Evolutionary conservation across 2,329 filamentous ascomycete species (phyloP).

Genomic region (Claviceps spartinae): DNA sequence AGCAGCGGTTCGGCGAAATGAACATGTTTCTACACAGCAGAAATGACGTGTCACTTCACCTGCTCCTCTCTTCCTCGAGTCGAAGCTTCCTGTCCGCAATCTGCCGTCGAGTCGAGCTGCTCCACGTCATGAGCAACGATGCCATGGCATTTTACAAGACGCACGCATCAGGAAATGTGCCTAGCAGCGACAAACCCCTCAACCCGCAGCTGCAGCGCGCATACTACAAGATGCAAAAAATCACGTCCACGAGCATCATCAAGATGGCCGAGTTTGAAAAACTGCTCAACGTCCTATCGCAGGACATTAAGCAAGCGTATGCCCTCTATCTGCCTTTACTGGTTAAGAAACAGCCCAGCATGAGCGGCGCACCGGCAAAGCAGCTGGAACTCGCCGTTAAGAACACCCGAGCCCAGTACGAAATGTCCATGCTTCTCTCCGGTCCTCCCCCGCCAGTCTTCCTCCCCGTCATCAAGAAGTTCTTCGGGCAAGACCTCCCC

Average conservation of each 20-base stretch:
- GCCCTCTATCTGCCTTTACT: slow-evolving; percentile 29
- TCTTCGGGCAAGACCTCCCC: slow-evolving; percentile 46
- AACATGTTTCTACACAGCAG: slow-evolving; percentile 36
- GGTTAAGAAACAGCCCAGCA: slow-evolving; percentile 31
- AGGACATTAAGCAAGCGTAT: slow-evolving; percentile 39
- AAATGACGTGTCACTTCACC: slow-evolving; percentile 45
- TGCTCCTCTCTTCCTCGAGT: slow-evolving; percentile 60
- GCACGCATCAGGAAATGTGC: slow-evolving; percentile 26
- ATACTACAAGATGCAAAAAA: slow-evolving; percentile 39
- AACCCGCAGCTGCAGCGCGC: slow-evolving; percentile 42
- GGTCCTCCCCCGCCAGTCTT: slow-evolving; percentile 33
- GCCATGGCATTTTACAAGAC: slow-evolving; percentile 38
- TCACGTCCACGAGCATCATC: slow-evolving; percentile 38
- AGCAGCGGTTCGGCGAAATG: slow-evolving; percentile 34
- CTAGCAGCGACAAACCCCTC: slow-evolving; percentile 24
- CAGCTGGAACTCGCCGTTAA: slow-evolving; percentile 31
- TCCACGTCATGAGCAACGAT: slow-evolving; percentile 35
- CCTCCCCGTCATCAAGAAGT: slow-evolving; percentile 46
- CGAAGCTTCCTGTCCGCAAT: slow-evolving; percentile 58
- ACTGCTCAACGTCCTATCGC: slow-evolving; percentile 36
- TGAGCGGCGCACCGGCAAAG: slow-evolving; percentile 24
- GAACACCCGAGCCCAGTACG: slow-evolving; percentile 33
- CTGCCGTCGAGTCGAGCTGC: slow-evolving; percentile 48
- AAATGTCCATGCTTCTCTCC: slow-evolving; percentile 39
- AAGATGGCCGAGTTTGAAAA: slow-evolving; percentile 49